These are phyloP conservation scores for Xanthoconium separans DNA, from an alignment of 1,284 basidiomycete species.

Conservation along the genomic window DNA sequence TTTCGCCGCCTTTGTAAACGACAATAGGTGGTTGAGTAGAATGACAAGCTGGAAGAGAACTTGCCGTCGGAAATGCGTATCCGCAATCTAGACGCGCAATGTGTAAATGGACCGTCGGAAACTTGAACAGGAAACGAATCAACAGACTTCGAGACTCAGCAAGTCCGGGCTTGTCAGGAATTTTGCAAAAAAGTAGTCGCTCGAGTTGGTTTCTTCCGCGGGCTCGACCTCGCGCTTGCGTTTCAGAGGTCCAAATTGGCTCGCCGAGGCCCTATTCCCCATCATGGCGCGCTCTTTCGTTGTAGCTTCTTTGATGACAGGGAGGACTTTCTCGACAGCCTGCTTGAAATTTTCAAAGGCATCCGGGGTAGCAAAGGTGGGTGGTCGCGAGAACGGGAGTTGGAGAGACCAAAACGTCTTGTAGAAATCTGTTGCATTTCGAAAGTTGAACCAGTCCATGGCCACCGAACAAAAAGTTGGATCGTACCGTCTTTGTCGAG, in stretches of 20 bases:
- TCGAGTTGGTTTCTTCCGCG: constrained; percentile 46
- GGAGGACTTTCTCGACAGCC: constrained; percentile 67
- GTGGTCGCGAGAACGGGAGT: constrained; percentile 71
- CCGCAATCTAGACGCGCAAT: constrained; percentile 61
- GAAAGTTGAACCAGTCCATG: constrained; percentile 3
- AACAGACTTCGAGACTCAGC: constrained; percentile 77
- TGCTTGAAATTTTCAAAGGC: constrained; percentile 65
- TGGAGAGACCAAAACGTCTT: constrained; percentile 85
- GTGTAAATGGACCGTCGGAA: constrained; percentile 4
- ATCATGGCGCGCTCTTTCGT: constrained; percentile 81
- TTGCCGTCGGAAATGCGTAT: constrained; percentile 89
- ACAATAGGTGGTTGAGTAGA: constrained; percentile 76
- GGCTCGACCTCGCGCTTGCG: constrained; percentile 61
- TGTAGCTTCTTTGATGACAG: constrained; percentile 79
- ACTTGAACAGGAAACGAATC: constrained; percentile 1
- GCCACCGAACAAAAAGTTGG: background rate
- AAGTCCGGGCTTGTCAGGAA: constrained; percentile 86
- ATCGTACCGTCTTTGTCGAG: constrained; percentile 64
- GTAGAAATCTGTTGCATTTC: constrained; percentile 62
- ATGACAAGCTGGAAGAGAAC: constrained; percentile 86
- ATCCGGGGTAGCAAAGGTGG: constrained; percentile 54
- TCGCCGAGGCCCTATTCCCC: constrained; percentile 56
- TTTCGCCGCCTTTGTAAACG: constrained; percentile 72
- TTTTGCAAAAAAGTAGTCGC: constrained; percentile 88
- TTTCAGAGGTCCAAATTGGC: constrained; percentile 47